Evolutionary conservation across 2,329 filamentous ascomycete species (phyloP), one percentile per base, ranked within the genome.

Genomic region (Myriosclerotinia scirpicola): DNA sequence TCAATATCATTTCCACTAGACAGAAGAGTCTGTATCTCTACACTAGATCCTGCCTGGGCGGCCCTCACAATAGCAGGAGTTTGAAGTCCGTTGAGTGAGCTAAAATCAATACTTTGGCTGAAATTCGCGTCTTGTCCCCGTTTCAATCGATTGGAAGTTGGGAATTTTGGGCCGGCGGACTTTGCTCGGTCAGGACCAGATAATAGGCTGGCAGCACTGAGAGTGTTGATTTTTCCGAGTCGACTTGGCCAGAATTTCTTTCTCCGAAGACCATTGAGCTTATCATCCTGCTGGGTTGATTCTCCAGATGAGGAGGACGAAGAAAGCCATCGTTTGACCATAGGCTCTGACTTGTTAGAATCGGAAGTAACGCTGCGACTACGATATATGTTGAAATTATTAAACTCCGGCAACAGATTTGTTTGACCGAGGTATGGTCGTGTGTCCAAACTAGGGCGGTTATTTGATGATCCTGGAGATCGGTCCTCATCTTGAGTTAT

Each of bases 251-350:
- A 64, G 44, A 64, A 56, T 17, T 22, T 50, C 20, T 64, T 56
- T 42, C 42, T 64, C 6, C n/a, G 30, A 26, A 26, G 17, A 46
- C 5, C 36, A 36, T 15, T 11, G 5, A 5, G 22, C 42, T 14
- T 65, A 52, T 44, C 44, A 12, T 65, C 40, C 17, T 34, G 50
- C 12, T 42, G 34, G 22, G 26, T 52, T 12, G 54, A 65, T 30
- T 60, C 36, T 34, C 46, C 63, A 5, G 68, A 64, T 50, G 64
- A 40, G 58, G 61, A 55, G 14, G 54, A 65, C 3, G 36, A 46
- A 8, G 54, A 52, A 26, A 65, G 17, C 46, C 54, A 60, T 17
- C 63, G 22, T 42, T 65, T 48, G 22, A 53, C 44, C 12, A 34
- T 36, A 60, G 63, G 44, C 34, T 65, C 46, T 65, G 54, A 59